Evolutionary conservation across 1,139 yeast species (phyloP).

Genomic region (Geotrichum candidum): DNA sequence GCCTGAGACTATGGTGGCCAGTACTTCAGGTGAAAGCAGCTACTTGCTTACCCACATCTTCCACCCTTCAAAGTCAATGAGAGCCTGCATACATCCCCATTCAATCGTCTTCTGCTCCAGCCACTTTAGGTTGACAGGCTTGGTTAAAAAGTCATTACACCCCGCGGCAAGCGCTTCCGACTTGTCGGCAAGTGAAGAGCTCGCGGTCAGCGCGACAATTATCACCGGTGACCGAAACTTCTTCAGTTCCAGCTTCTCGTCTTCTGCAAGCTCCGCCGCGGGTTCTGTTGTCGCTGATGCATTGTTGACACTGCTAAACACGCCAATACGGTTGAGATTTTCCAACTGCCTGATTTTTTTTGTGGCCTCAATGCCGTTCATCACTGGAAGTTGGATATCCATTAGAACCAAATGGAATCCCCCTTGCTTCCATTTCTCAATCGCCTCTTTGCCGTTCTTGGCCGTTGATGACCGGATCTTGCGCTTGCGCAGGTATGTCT

Average conservation of each 20-base stretch:
- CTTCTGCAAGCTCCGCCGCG: conserved; percentile 33
- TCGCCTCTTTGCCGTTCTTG: conserved; percentile 85
- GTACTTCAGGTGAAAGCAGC: no score
- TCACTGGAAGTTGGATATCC: conserved; percentile 92
- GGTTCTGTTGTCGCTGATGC: no score
- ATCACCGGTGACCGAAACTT: conserved; percentile 85
- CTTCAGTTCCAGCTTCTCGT: conserved; percentile 47
- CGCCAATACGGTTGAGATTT: conserved; percentile 74
- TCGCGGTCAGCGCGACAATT: conserved; percentile 92
- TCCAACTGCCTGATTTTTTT: conserved; percentile 82
- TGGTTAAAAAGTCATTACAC: conserved; percentile 93
- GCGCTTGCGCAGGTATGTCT: conserved; percentile 82
- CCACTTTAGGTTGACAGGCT: conserved; percentile 94
- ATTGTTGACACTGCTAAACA: conserved; percentile 36
- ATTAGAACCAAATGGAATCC: conserved; percentile 87
- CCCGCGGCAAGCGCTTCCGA: conserved; percentile 94
- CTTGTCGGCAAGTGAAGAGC: conserved; percentile 76
- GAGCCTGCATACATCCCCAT: conserved; percentile 93
- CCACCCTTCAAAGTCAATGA: conserved; percentile 96
- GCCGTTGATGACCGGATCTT: conserved; percentile 83
- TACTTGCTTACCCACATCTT: conserved; percentile 60
- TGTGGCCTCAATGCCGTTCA: conserved; percentile 90
- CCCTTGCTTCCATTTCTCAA: conserved; percentile 86
- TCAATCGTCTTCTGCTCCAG: conserved; percentile 88
- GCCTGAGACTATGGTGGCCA: no score